Evolutionary conservation across 2,329 filamentous ascomycete species (phyloP), one percentile per base, ranked within the genome.

Genomic region (Diaporthe vexans): DNA sequence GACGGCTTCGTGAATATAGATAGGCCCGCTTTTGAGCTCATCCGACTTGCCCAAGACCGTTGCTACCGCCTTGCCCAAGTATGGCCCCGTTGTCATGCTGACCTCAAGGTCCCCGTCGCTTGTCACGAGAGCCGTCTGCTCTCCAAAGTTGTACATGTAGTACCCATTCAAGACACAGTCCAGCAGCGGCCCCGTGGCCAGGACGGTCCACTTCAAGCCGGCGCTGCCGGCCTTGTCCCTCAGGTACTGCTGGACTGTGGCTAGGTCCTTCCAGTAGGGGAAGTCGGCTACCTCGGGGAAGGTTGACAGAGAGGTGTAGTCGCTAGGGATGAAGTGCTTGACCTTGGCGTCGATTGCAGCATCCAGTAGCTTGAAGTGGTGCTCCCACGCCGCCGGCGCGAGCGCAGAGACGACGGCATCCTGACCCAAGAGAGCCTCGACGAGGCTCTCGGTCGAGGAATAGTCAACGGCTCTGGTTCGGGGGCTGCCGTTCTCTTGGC

Each of bases 291-390:
- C 57, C 17, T 59, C 57, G 57, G 57, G 57, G 57, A 59, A 24
- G 57, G 57, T 43, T 24, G 57, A 59, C 57, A 59, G 57, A 40
- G 57, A 59, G 57, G 57, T 59, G 57, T 59, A 59, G 57, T 59
- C 57, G 35, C 33, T 59, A 59, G 57, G 57, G 57, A 59, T 59
- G 57, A 59, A 59, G 15, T 59, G 57, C 57, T 59, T 59, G 57
- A 59, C 57, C 57, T 24, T 40, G 35, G 57, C 35, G 57, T 59
- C 21, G 33, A 59, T 40, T 10, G 57, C 57, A 59, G 57, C 35
- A 40, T 59, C 57, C 35, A 59, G 21, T 26, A 59, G 57, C 33
- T 59, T 59, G 35, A 59, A 17, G 21, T 59, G 57, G 35, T 40
- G 35, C 57, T 59, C 57, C 35, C 57, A 59, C 11, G 57, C 57